Evolutionary conservation across 2,329 filamentous ascomycete species (phyloP), one percentile per base, ranked within the genome.

Genomic region (Penicillium sp.): DNA sequence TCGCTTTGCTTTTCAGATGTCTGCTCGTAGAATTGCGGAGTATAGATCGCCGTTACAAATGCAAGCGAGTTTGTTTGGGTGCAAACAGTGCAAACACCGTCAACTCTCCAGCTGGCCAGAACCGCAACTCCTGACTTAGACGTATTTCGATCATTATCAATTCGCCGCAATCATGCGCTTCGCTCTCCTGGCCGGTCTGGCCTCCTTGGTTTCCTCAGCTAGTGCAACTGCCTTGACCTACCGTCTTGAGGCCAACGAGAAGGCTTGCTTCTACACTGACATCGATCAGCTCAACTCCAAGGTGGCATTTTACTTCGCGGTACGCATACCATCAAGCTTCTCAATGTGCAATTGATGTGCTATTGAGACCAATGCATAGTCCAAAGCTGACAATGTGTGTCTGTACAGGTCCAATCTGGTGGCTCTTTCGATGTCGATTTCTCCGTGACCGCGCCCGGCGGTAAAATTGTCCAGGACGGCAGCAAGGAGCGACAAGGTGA

Each of bases 341-440:
- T 11, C 9, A n/a, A n/a, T 11, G 4, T 11, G 4, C 12, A 6
- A 13, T 4, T n/a, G 4, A 6, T 27, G n/a, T 5, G 25, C 10
- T 11, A 27, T 27, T 11, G 12, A 6, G 6, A 11, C n/a, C 5
- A n/a, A 27, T 32, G n/a, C 17, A 1, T 28, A 18, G 8, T 3
- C 23, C 12, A 26, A 13, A 14, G 4, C 42, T 51, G 18, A 53
- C 16, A 16, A 36, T 10, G 9, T 17, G 32, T 17, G n/a, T 7
- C 6, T 37, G 13, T 46, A 2, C 33, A 95, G 89, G 89, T 95
- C 31, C 92, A 98, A 93, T 90, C 89, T 6, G 92, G 92, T 60
- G 93, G 92, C 55, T 90, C 88, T 18, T 98, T 98, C 70, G 92
- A 98, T 72, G 77, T 98, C 67, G 88, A 96, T 66, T 98, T 95